Evolutionary conservation across 140 eudicot genomes (phyloP), one percentile per base, ranked within the genome.

Genomic region (Anethum foeniculum): DNA sequence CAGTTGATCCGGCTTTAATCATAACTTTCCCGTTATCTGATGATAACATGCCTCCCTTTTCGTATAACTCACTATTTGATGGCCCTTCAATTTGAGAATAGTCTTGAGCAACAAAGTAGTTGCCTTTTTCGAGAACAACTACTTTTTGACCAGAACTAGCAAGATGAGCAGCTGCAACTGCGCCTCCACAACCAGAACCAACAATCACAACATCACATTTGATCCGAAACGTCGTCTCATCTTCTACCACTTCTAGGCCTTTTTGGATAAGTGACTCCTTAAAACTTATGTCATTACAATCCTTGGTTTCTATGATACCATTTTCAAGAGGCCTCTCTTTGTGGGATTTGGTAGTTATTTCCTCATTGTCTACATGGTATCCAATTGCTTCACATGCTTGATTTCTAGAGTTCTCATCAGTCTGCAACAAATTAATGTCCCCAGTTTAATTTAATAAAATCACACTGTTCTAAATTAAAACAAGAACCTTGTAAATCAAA

Each of bases 101-200:
- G 83, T 95, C 98, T 78, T 84, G 88, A 0, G 91, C 83, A 6
- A 84, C 91, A 79, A 86, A 95, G 82, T 95, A 95, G 60, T 87
- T 86, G 23, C 99, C 99, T 79, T 93, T 95, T 36, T 95, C 99
- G 8, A 95, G 81, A 75, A 93, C 93, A 48, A 95, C 76, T 51
- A 95, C 98, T 84, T 93, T 95, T 18, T 85, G 86, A 34, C 99
- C 99, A 2, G 92, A 82, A 25, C 75, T 67, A 3, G 99, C 91
- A 3, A 95, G 94, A 84, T 89, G 85, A 3, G 97, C 92, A 0
- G 99, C 99, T 15, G 98, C 97, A 77, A 95, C 98, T 15, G 97
- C 99, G 3, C 99, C 99, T 30, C 99, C 98, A 62, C 97, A 90
- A 44, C 99, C 99, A 13, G 98, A 95, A 41, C 99, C 99, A 1